phyloP scores from a whole-genome alignment of 2,329 filamentous ascomycete genomes.

The Cordyceps militaris region DNA sequence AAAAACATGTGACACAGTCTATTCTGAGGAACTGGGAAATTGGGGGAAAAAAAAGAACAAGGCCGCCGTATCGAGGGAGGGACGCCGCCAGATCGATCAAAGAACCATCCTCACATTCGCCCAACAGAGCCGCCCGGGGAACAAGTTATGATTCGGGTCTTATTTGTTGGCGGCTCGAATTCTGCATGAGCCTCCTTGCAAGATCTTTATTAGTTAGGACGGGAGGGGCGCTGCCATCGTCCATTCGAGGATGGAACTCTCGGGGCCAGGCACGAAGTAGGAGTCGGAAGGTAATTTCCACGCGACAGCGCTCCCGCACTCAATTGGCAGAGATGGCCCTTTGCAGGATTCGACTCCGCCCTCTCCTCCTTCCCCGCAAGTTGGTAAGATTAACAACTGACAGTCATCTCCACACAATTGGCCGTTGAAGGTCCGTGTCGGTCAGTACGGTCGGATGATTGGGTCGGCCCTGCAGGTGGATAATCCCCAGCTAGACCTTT shows the following conservation, averaged over 20 bases:
- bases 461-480: constrained; percentile 2
- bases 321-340: background rate
- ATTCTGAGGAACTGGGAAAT: too few relatives aligned
- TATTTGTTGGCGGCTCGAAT: too few relatives aligned
- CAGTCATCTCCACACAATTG: constrained; percentile 9
- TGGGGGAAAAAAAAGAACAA: too few relatives aligned
- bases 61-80: too few relatives aligned
- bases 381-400: constrained; percentile 1
- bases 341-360: background rate
- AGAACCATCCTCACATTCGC: too few relatives aligned
- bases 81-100: too few relatives aligned
- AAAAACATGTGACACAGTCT: background rate
- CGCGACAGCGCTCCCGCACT: background rate
- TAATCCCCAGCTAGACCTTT: background rate
- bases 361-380: background rate
- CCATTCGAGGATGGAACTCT: background rate
- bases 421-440: background rate
- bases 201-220: background rate
- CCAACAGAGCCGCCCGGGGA: too few relatives aligned
- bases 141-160: too few relatives aligned
- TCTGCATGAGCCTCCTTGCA: background rate
- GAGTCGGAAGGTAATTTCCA: background rate
- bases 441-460: constrained; percentile 2
- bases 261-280: background rate
- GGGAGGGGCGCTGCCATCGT: background rate